Evolutionary conservation across 768 basidiomycete genomes (phyloP).

Genomic region (Dendrothele bispora): DNA sequence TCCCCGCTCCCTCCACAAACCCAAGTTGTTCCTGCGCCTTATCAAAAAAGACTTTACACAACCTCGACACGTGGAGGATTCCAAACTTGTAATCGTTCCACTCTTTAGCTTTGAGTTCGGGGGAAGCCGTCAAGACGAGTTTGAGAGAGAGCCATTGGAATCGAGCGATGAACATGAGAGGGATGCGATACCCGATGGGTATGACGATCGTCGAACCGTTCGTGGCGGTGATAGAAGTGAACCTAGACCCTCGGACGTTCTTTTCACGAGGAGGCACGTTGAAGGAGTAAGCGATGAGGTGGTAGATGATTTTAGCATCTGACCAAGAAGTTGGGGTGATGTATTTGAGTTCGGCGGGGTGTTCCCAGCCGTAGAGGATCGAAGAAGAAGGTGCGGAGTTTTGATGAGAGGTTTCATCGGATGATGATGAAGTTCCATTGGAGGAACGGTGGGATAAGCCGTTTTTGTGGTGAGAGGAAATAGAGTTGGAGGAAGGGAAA

Average conservation of each 20-base stretch:
- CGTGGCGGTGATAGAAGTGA: constrained; percentile 10
- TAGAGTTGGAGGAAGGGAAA: no score
- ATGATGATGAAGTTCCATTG: no score
- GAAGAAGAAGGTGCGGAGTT: not conserved
- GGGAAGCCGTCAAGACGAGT: constrained; percentile 35
- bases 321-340: constrained; percentile 30
- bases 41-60: constrained; percentile 35
- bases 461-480: no score
- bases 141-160: constrained; percentile 43
- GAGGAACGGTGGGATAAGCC: no score
- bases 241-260: constrained; percentile 6
- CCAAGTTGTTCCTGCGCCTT: constrained; percentile 25
- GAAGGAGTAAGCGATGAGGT: constrained; percentile 34
- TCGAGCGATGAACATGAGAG: constrained; percentile 44
- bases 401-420: no score
- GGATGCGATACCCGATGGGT: constrained; percentile 41
- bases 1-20: not conserved
- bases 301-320: constrained; percentile 31
- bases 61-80: constrained; percentile 41
- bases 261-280: constrained; percentile 27
- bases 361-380: constrained; percentile 26
- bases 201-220: constrained; percentile 22
- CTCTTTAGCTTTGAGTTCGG: constrained; percentile 28
- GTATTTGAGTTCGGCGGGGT: constrained; percentile 41
- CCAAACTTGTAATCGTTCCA: constrained; percentile 44